Base-by-base conservation (phyloP, 441 rosid genomes). In the Gossypium trilobum region DNA sequence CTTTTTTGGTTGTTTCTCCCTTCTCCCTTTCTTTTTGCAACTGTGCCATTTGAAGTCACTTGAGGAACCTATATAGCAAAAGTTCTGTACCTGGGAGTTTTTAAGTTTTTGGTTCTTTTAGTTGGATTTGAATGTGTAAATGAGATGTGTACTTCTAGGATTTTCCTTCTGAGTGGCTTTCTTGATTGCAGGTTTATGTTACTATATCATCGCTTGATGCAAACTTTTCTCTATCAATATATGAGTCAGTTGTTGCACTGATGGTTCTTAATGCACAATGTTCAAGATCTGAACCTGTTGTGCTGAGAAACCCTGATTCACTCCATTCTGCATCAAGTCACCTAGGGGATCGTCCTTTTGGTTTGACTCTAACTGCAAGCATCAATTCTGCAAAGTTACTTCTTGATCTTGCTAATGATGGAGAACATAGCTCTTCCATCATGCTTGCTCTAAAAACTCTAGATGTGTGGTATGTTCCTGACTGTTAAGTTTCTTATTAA, bases 341-440 rank as follows among this genome's bases (percentile, higher is more conserved):
- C 61, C 80, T 74, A 68, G 70, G 78, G 63, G 77, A 77, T 75
- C 77, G 84, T 75, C 52, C 42, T 65, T 85, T 81, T 79, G 82
- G 87, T 72, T 85, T 87, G 83, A 85, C 79, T 74, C 19, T 92
- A 60, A 73, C 83, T 33, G 85, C 87, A 78, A 85, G 77, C 60
- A 77, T 92, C 83, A 79, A 81, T 64, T 78, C 85, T 14, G 71
- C 85, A 61, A 84, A 73, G 79, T 71, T 88, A 44, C 82, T 78
- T 59, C 71, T 89, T 76, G 84, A 91, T 85, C 87, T 95, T 78
- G 92, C 79, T 75, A 87, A 89, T 84, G 88, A 83, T 79, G 88
- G 84, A 83, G 91, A 83, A 77, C 80, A 84, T 70, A 85, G 89
- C 84, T 82, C 87, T 74, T 64, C 77, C 22, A 78, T 91, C 70